A percentile compares a stretch with the other conserved stretches of the same genome.
Evolutionary conservation across 2,329 filamentous ascomycete species (phyloP).

Genomic region (Pseudocercospora fuligena): DNA sequence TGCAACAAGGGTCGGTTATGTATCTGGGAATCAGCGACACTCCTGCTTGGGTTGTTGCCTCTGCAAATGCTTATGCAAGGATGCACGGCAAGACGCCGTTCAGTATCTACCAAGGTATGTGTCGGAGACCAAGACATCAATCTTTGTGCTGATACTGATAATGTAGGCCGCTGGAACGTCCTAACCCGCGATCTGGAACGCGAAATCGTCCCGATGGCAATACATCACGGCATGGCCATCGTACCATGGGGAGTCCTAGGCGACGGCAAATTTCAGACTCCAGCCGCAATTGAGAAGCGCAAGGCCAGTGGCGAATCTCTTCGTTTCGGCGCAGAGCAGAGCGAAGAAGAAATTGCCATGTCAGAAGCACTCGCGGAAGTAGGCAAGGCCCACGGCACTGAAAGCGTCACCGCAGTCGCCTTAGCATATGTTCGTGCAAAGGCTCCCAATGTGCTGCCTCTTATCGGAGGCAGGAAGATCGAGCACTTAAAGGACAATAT

Average conservation of each 20-base stretch:
- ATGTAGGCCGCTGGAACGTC: constrained; percentile 59
- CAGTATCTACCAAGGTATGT: constrained; percentile 64
- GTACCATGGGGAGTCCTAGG: constrained; percentile 63
- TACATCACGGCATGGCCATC: constrained; percentile 62
- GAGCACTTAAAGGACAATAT: constrained; percentile 72
- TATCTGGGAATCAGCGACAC: constrained; percentile 71
- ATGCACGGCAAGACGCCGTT: constrained; percentile 72
- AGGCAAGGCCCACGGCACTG: constrained; percentile 59
- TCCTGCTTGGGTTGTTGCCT: constrained; percentile 61
- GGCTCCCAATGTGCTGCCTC: constrained; percentile 71
- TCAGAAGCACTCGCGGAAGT: constrained; percentile 65
- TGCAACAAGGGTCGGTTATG: constrained; percentile 64
- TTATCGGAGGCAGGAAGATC: constrained; percentile 73
- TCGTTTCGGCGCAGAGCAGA: constrained; percentile 40
- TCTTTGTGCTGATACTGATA: neutral
- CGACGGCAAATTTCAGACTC: constrained; percentile 49
- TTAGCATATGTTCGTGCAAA: constrained; percentile 73
- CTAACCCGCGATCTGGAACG: constrained; percentile 62
- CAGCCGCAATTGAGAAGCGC: constrained; percentile 38
- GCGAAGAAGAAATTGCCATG: constrained; percentile 57
- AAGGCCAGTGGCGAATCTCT: neutral
- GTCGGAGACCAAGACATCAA: neutral
- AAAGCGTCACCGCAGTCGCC: constrained; percentile 59
- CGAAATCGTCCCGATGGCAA: constrained; percentile 64
- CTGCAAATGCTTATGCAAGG: constrained; percentile 58